Percentiles rank a stretch among this genome's conserved stretches.
These are phyloP conservation scores for Podospora anserina DNA, from an alignment of 495 filamentous ascomycete genomes.

Conservation along the genomic window DNA sequence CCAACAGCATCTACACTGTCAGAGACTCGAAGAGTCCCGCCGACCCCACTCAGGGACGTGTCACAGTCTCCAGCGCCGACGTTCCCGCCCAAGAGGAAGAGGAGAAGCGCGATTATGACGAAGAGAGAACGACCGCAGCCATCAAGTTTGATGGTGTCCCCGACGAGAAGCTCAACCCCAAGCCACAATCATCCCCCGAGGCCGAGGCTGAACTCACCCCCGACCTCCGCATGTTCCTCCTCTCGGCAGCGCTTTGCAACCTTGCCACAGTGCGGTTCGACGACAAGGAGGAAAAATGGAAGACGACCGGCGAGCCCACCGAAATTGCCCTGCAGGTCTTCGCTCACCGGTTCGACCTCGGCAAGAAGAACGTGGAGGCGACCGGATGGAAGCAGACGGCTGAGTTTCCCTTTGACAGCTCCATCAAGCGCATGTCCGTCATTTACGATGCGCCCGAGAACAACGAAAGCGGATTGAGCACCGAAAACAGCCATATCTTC, in stretches of 20 bases:
- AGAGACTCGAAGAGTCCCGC: conserved; percentile 56
- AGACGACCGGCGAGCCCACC: conserved; percentile 76
- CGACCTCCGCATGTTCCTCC: conserved; percentile 60
- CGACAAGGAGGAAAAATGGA: conserved; percentile 55
- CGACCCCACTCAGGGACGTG: conserved; percentile 54
- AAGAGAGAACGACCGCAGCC: conserved; percentile 49
- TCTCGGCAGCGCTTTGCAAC: conserved; percentile 75
- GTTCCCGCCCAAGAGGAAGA: conserved; percentile 25
- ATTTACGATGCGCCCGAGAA: conserved; percentile 51
- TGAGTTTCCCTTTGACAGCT: conserved; percentile 79
- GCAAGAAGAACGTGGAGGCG: conserved; percentile 50
- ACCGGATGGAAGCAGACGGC: conserved; percentile 61
- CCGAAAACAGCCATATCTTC: conserved; percentile 55
- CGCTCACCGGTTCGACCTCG: conserved; percentile 63
- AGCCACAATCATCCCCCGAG: conserved; percentile 16
- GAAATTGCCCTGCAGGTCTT: conserved; percentile 83
- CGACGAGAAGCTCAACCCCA: conserved; percentile 39
- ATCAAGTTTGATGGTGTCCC: conserved; percentile 53
- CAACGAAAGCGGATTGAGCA: conserved; percentile 28
- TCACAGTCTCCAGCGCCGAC: conserved; percentile 27
- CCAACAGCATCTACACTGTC: conserved; percentile 52
- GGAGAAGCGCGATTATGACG: conserved; percentile 47
- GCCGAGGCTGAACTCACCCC: conserved; percentile 38
- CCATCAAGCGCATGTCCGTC: conserved; percentile 82
- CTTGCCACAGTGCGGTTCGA: conserved; percentile 65